Evolutionary conservation across 371 early-diverging fungal genomes (phyloP), one percentile per base, ranked within the genome.

Genomic region (Mucor irregularis): DNA sequence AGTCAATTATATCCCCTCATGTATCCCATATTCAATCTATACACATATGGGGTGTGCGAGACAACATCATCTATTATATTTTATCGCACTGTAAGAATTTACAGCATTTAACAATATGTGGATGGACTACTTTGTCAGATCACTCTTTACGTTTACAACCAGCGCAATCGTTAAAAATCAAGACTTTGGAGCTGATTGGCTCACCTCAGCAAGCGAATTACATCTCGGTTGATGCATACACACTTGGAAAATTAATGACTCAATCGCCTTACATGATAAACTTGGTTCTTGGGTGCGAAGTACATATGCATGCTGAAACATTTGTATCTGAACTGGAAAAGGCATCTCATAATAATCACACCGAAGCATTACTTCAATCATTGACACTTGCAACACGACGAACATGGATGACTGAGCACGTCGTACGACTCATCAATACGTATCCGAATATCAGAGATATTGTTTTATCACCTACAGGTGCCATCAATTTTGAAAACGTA

Each of bases 51-150:
- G 63, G 62, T n/a, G 70, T 69, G 0, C 52, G 68, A 3, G 75
- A 75, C 38, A 57, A 48, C 6, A 34, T 62, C 19, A 45, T 75
- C 2, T 65, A 69, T 0, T 75, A 58, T 33, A 44, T 75, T 5
- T 13, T 75, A 13, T 49, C 38, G 0, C 42, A 44, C n/a, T 75
- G 75, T 24, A 46, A 25, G n/a, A 56, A 67, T 29, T 43, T 75
- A 9, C 42, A 61, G 35, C 55, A 67, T 7, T 44, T 75, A 5
- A 56, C 55, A 0, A 38, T 75, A 0, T 56, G 43, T 29, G 66
- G 72, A 7, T 72, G 75, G 73, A 47, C 35, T 0, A 75, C 75
- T 1, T 35, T 75, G 1, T 72, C 75, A 5, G 62, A 72, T 39
- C 75, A 72, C 16, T 56, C 49, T 14, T 19, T 66, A 14, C 33